Evolutionary conservation across 768 basidiomycete species (phyloP).

Genomic region (Amanita muscaria): DNA sequence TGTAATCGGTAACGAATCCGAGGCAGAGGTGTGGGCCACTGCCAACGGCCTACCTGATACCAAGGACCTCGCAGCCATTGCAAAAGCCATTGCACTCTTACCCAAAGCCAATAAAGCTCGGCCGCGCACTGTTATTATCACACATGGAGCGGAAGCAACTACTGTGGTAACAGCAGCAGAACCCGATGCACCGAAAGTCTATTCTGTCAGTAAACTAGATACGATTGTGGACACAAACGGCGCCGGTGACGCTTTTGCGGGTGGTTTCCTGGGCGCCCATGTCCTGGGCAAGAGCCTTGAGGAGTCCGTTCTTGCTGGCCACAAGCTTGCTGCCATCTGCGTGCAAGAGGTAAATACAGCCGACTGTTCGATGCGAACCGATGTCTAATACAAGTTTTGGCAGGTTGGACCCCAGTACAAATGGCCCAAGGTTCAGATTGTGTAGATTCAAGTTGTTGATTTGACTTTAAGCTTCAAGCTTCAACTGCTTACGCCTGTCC

Average conservation of each 20-base stretch:
- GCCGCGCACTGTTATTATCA: conserved; percentile 81
- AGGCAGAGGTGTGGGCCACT: conserved; percentile 80
- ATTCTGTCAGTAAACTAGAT: conserved; percentile 47
- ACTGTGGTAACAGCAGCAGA: conserved; percentile 58
- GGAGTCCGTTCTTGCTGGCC: conserved; percentile 76
- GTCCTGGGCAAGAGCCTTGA: conserved; percentile 71
- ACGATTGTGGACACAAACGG: conserved; percentile 96
- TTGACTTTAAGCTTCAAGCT: too few species aligned
- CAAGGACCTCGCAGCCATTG: conserved; percentile 60
- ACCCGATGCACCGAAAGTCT: conserved; percentile 46
- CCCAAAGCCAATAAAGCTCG: conserved; percentile 70
- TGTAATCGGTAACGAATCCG: conserved; percentile 93
- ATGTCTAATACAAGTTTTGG: background rate
- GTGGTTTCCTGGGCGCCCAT: conserved; percentile 86
- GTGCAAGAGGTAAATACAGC: conserved; percentile 56
- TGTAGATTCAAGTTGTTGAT: conserved; percentile 13
- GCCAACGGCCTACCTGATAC: conserved; percentile 61
- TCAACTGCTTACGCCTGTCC: too few species aligned
- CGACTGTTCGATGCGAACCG: background rate
- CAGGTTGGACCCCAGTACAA: conserved; percentile 45
- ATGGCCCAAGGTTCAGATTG: conserved; percentile 40
- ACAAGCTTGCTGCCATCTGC: conserved; percentile 79
- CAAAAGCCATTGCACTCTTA: conserved; percentile 63
- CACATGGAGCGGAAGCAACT: conserved; percentile 79
- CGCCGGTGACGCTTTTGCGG: conserved; percentile 96